Conservation (phyloP, 768 basidiomycete genomes). For the Lepiota venenata region DNA sequence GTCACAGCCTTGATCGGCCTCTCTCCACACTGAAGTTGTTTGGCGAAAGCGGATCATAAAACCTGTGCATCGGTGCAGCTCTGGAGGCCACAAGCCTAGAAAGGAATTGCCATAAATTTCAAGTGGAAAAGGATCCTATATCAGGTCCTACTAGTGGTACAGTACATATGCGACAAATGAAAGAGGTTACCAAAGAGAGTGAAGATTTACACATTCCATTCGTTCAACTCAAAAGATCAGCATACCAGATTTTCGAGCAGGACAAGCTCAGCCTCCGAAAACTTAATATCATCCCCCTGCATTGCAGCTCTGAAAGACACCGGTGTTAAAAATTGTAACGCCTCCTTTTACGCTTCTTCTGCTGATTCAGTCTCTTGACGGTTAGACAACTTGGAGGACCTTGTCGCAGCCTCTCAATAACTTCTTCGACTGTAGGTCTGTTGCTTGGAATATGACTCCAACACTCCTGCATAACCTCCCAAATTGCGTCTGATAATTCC, state of each 20-base stretch:
- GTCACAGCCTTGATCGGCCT: neutral
- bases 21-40: too few species aligned
- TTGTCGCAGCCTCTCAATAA: neutral
- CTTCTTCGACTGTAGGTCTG: constrained; percentile 14
- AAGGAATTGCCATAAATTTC: too few species aligned
- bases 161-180: too few species aligned
- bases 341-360: neutral
- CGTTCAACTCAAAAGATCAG: too few species aligned
- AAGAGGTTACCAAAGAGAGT: too few species aligned
- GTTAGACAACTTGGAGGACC: neutral
- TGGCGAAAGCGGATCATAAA: too few species aligned
- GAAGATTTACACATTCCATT: too few species aligned
- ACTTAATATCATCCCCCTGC: neutral
- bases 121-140: too few species aligned
- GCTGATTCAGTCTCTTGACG: neutral
- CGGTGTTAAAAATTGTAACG: neutral
- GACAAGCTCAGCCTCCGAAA: neutral
- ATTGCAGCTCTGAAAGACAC: neutral
- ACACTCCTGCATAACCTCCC: constrained; percentile 21
- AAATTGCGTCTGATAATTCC: constrained; percentile 17
- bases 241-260: neutral
- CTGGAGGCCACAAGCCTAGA: too few species aligned
- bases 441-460: constrained; percentile 18
- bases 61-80: too few species aligned
- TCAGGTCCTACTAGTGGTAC: too few species aligned